Evolutionary conservation across 352 stramenopile species (phyloP).

Genomic region (Globisporangium nunn): DNA sequence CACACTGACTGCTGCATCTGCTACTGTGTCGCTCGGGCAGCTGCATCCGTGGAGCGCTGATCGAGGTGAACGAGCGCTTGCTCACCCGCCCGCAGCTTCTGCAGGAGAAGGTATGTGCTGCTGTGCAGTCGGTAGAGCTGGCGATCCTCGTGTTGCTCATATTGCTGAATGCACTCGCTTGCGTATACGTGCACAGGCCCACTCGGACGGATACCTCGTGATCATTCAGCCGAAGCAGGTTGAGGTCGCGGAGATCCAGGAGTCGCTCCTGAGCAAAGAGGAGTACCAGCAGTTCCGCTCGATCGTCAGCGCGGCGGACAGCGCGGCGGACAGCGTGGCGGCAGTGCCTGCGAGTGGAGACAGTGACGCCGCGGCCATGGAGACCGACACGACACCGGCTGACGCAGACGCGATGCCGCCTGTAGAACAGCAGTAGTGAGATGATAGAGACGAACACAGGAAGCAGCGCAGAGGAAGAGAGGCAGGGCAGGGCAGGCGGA

Average conservation of each 20-base stretch:
- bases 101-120: constrained; percentile 26
- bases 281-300: constrained; percentile 70
- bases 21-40: constrained; percentile 13
- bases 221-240: constrained; percentile 80
- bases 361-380: not conserved
- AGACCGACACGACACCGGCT: not conserved
- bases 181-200: constrained; percentile 17
- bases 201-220: constrained; percentile 72
- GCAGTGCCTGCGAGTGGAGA: not conserved
- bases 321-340: constrained; percentile 3
- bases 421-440: not conserved
- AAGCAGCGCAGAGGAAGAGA: not conserved
- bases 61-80: constrained; percentile 75
- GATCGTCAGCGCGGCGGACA: constrained; percentile 15
- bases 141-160: not conserved
- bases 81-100: constrained; percentile 49
- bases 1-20: not conserved
- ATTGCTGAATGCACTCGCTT: not conserved
- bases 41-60: constrained; percentile 72
- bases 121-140: not conserved
- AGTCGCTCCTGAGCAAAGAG: constrained; percentile 67
- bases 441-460: not conserved
- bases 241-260: constrained; percentile 76
- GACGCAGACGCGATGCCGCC: not conserved
- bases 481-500: not conserved